phyloP scores from a whole-genome alignment of 1,139 yeast genomes.

The Entelexis sorbosivorans region DNA sequence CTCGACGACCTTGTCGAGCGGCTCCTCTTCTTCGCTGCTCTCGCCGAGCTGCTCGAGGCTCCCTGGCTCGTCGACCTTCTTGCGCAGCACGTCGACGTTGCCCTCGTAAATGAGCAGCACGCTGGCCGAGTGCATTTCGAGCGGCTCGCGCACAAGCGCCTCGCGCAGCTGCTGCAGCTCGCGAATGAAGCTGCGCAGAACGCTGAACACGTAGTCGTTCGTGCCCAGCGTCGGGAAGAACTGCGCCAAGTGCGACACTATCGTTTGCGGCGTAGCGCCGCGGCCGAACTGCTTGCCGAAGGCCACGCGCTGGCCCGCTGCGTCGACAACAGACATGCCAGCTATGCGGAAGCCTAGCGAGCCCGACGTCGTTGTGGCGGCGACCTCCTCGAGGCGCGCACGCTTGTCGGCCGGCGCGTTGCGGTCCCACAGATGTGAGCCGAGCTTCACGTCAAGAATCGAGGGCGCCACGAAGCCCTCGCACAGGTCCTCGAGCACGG shows the following conservation, averaged over 20 bases:
- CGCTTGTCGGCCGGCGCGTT: slow-evolving; percentile 50
- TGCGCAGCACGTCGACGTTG: slow-evolving; percentile 35
- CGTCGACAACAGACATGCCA: slow-evolving; percentile 61
- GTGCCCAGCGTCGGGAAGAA: slow-evolving; percentile 37
- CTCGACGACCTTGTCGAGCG: slow-evolving; percentile 36
- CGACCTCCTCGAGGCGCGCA: slow-evolving; percentile 50
- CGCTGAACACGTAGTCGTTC: slow-evolving; percentile 21
- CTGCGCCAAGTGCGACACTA: slow-evolving; percentile 40
- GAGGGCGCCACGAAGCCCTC: slow-evolving; percentile 56
- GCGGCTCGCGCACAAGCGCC: slow-evolving; percentile 49
- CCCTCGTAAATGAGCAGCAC: slow-evolving; percentile 66
- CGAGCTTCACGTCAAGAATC: slow-evolving; percentile 74
- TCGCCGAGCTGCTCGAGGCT: neutral
- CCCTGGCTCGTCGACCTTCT: slow-evolving; percentile 20
- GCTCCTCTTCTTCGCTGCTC: slow-evolving; percentile 24
- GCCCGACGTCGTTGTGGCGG: slow-evolving; percentile 69
- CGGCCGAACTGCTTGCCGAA: slow-evolving; percentile 69
- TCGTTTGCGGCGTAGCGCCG: slow-evolving; percentile 36
- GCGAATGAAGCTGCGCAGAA: slow-evolving; percentile 30
- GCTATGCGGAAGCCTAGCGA: slow-evolving; percentile 64
- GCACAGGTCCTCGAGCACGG: slow-evolving; percentile 68
- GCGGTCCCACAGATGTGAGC: slow-evolving; percentile 56
- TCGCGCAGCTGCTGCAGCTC: slow-evolving; percentile 57
- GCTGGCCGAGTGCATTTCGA: slow-evolving; percentile 64
- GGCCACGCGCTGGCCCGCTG: slow-evolving; percentile 33